Base-by-base conservation (phyloP, 805 yeast species). In the Kodamaea hsintzibuensis region DNA sequence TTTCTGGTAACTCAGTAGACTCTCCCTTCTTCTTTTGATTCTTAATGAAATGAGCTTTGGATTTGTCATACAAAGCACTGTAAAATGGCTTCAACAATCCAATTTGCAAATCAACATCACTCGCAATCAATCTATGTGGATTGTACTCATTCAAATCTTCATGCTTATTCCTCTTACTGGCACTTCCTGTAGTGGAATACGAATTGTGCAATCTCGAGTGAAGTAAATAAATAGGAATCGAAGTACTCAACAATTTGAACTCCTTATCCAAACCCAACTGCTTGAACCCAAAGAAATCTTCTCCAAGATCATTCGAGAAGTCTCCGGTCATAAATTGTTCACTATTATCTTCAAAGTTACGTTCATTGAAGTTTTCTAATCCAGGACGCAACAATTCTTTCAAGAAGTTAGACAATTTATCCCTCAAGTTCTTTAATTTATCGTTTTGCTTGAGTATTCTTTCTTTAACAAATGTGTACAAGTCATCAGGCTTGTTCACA, bases 301-400 rank as follows among this genome's bases (percentile, higher is more conserved):
- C 99, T 6, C 98, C 99, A 39, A 95, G 74, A 56, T 92, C 97
- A 62, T 83, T 87, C 1, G 97, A 88, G 68, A 95, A 95, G 63
- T 92, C 98, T 54, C 99, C 99, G 30, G 95, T 88, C 59, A 93
- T 72, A 66, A 92, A 95, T 69, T 93, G 97, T 58, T 95, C 98
- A 62, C 96, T 88, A 63, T 91, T 89, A 65, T 96, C 99, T 39
- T 76, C 84, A 68, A 95, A 95, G 59, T 84, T 88, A 51, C 82
- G 80, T 64, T 92, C 98, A 50, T 81, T 85, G 59, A 86, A 72
- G 56, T 87, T 91, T 61, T 85, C 88, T 53, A 82, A 74, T 4
- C 85, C 83, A 1, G 99, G 99, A 54, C 97, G 80, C 52, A 95
- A 76, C 55, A 92, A 72, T 27, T 89, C 96, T 56, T 86, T 89